phyloP scores from a whole-genome alignment of 192 early-diverging fungal genomes.

The Diversispora epigaea region DNA sequence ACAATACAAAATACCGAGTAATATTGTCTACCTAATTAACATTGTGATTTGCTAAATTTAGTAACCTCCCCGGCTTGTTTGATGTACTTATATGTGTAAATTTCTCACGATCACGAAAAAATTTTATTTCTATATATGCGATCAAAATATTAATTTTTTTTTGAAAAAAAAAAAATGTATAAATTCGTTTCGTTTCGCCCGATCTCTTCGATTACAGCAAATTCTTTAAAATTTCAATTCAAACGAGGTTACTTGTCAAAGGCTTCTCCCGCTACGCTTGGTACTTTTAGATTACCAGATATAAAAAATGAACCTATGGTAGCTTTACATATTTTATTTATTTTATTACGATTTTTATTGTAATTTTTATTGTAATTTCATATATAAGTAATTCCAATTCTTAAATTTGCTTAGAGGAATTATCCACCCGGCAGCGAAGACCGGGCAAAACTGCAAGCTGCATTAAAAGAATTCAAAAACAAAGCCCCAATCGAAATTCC shows the following conservation, averaged over 20 bases:
- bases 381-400: neutral
- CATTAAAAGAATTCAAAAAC: constrained; percentile 71
- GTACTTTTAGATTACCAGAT: constrained; percentile 76
- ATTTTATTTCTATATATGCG: too few relatives aligned
- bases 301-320: constrained; percentile 88
- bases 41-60: too few relatives aligned
- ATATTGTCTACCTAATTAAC: too few relatives aligned
- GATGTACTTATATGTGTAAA: too few relatives aligned
- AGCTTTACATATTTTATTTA: neutral
- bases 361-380: neutral
- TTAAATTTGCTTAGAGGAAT: constrained; percentile 43
- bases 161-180: too few relatives aligned
- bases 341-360: neutral
- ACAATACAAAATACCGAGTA: too few relatives aligned
- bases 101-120: too few relatives aligned
- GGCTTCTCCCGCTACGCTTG: constrained; percentile 55
- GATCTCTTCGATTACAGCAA: too few relatives aligned
- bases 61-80: too few relatives aligned
- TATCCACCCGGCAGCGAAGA: constrained; percentile 79
- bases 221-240: too few relatives aligned
- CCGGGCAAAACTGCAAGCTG: constrained; percentile 68
- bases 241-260: neutral
- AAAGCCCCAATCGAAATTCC: constrained; percentile 76
- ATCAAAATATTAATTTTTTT: too few relatives aligned
- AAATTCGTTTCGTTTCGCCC: too few relatives aligned